A percentile compares a stretch with the other conserved stretches of the same genome.
These are phyloP conservation scores for Fusarium tricinctum DNA, from an alignment of 2,329 filamentous ascomycete species.

Conservation along the genomic window DNA sequence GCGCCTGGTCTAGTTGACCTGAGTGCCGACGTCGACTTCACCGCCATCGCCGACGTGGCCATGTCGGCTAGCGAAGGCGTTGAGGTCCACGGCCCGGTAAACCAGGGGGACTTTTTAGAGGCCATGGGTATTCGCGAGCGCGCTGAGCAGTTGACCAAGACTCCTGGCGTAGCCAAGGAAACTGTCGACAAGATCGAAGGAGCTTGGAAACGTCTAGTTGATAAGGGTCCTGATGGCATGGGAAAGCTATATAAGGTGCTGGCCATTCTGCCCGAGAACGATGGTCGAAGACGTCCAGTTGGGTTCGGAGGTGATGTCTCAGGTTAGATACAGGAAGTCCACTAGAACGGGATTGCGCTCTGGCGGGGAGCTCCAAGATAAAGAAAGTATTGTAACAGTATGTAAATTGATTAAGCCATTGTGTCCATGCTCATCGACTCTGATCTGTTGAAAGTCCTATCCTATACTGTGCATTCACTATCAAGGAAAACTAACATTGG, in stretches of 20 bases:
- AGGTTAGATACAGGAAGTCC: slow-evolving; percentile 13
- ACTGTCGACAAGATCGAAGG: slow-evolving; percentile 74
- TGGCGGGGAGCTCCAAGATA: background rate
- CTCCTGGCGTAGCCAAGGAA: slow-evolving; percentile 57
- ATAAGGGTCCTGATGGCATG: slow-evolving; percentile 87
- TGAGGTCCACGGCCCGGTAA: slow-evolving; percentile 92
- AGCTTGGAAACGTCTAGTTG: slow-evolving; percentile 87
- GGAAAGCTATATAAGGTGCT: slow-evolving; percentile 94
- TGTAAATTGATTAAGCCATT: slow-evolving; percentile 27
- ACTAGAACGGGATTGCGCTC: background rate
- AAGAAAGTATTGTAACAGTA: slow-evolving; percentile 25
- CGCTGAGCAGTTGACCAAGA: slow-evolving; percentile 74
- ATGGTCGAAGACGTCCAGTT: slow-evolving; percentile 80
- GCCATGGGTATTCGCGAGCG: slow-evolving; percentile 87
- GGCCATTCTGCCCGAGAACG: slow-evolving; percentile 88
- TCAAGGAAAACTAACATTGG: slow-evolving; percentile 6
- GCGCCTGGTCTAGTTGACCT: slow-evolving; percentile 88
- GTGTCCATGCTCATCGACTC: slow-evolving; percentile 14
- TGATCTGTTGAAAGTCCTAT: slow-evolving; percentile 19
- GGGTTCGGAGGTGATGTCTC: slow-evolving; percentile 86
- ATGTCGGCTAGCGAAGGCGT: slow-evolving; percentile 80
- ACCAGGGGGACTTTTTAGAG: slow-evolving; percentile 84
- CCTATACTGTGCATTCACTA: slow-evolving; percentile 20
- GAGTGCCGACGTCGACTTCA: slow-evolving; percentile 94
- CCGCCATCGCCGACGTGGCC: slow-evolving; percentile 85